These are phyloP conservation scores for Fusarium mundagurra DNA, from an alignment of 2,329 filamentous ascomycete genomes.

Conservation along the genomic window DNA sequence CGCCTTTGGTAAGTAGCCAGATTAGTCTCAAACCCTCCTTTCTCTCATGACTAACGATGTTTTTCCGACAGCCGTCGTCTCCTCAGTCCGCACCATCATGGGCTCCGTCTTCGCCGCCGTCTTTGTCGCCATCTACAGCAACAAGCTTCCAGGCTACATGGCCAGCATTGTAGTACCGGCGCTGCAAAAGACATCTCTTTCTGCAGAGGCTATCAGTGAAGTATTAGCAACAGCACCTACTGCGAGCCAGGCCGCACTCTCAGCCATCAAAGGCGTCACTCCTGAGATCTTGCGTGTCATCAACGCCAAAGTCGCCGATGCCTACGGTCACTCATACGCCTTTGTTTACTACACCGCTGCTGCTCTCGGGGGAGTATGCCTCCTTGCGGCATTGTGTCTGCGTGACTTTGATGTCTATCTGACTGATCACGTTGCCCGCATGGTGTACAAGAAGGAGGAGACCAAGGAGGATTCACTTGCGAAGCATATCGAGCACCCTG, in stretches of 20 bases:
- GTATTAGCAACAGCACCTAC: background rate
- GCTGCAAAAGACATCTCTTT: background rate
- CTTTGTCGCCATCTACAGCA: background rate
- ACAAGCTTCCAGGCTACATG: background rate
- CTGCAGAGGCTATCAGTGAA: background rate
- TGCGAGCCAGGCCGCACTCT: background rate
- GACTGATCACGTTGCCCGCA: background rate
- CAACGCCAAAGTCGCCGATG: background rate
- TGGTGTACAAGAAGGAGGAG: background rate
- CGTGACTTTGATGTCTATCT: background rate
- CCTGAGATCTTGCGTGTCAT: background rate
- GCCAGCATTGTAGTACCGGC: background rate
- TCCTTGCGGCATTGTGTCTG: background rate
- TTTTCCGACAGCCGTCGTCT: background rate
- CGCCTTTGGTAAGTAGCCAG: background rate
- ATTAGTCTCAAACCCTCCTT: rapidly evolving
- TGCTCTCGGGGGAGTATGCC: background rate
- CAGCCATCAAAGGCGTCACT: background rate
- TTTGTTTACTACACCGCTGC: background rate
- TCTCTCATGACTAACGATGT: background rate
- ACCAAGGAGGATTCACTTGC: background rate
- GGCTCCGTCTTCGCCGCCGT: background rate
- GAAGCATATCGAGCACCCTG: background rate
- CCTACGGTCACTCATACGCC: background rate
- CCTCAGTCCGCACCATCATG: background rate